These are phyloP conservation scores for Serendipita indica DNA, from an alignment of 768 basidiomycete species.

Conservation along the genomic window DNA sequence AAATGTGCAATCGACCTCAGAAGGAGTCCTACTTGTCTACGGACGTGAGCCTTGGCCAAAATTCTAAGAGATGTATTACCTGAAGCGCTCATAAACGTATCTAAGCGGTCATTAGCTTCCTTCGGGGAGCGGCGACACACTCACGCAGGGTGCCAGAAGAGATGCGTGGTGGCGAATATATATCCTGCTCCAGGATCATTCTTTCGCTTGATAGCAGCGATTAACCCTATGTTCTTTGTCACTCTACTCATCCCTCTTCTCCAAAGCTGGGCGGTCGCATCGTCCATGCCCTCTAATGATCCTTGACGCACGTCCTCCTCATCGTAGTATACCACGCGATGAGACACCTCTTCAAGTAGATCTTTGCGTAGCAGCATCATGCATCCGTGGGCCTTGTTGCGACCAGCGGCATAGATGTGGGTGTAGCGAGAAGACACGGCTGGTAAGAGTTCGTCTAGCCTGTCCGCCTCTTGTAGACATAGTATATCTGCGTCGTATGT, in stretches of 20 bases:
- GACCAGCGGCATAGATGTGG: conserved; percentile 52
- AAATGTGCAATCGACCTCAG: conserved; percentile 48
- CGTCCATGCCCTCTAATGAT: conserved; percentile 16
- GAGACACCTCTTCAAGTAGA: conserved; percentile 32
- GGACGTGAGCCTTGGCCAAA: background rate
- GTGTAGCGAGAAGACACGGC: conserved; percentile 49
- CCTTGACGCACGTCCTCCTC: conserved; percentile 35
- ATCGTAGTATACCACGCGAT: conserved; percentile 53
- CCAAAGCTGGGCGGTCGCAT: conserved; percentile 11
- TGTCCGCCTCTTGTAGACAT: conserved; percentile 86
- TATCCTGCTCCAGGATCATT: conserved; percentile 36
- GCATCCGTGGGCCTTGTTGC: conserved; percentile 70
- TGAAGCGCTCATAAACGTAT: conserved; percentile 71
- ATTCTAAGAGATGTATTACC: conserved; percentile 26
- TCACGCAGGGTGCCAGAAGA: conserved; percentile 90
- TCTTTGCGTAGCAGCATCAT: conserved; percentile 57
- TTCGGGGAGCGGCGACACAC: conserved; percentile 17
- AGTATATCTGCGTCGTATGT: conserved; percentile 62
- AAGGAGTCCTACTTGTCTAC: conserved; percentile 65
- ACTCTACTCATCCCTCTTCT: conserved; percentile 44
- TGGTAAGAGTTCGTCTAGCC: conserved; percentile 56
- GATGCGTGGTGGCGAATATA: conserved; percentile 75
- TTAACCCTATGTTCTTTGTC: conserved; percentile 67
- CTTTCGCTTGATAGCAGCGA: conserved; percentile 47
- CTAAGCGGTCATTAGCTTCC: conserved; percentile 20